Percentiles rank a stretch among this genome's conserved stretches.
Conservation (phyloP, 768 basidiomycete species). For the Hygrophorus pudorinus region DNA sequence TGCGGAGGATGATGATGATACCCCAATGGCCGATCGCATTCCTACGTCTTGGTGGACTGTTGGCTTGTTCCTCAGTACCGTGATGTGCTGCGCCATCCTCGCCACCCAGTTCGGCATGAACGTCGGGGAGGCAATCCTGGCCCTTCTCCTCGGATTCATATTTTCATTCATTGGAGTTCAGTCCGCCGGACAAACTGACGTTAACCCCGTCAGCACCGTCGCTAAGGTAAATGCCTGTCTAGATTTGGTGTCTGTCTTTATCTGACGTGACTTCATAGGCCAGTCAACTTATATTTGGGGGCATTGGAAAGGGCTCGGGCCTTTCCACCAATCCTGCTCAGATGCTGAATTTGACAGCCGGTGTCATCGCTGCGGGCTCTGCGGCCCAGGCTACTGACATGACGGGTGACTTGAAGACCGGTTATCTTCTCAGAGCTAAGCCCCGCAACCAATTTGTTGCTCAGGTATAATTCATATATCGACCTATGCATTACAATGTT, state of each 20-base stretch:
- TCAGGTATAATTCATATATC: conserved; percentile 24
- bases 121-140: conserved; percentile 46
- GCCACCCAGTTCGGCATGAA: conserved; percentile 46
- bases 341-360: conserved; percentile 41
- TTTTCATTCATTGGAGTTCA: conserved; percentile 64
- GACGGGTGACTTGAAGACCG: conserved; percentile 63
- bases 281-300: conserved; percentile 57
- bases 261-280: conserved; percentile 20
- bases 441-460: conserved; percentile 55
- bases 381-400: conserved; percentile 53
- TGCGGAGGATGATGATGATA: conserved; percentile 39
- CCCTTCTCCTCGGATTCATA: conserved; percentile 49
- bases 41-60: conserved; percentile 45
- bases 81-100: conserved; percentile 44
- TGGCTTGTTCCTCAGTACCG: conserved; percentile 36
- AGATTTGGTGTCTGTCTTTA: not conserved
- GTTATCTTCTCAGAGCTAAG: conserved; percentile 55
- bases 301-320: conserved; percentile 39
- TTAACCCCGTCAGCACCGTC: conserved; percentile 53
- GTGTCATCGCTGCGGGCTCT: conserved; percentile 43
- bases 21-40: conserved; percentile 44
- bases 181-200: conserved; percentile 46
- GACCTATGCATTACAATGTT: too few relatives aligned
- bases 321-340: conserved; percentile 25
- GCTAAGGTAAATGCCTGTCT: conserved; percentile 30